These are phyloP conservation scores for Cytidiella melzeri DNA, from an alignment of 768 basidiomycete genomes.

Conservation along the genomic window DNA sequence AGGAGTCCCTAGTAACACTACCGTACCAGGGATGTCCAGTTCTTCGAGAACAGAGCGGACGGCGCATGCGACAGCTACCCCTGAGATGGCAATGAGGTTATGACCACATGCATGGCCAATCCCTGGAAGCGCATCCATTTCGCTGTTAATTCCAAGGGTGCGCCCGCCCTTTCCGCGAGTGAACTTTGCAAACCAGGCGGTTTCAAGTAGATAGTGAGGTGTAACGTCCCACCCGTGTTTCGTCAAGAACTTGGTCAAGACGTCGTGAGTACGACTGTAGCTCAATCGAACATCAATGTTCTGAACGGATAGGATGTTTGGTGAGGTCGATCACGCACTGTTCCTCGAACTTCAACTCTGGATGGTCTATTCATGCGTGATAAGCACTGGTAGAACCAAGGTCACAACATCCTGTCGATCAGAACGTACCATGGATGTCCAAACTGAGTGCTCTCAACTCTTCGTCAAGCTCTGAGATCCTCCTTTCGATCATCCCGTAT, in stretches of 20 bases:
- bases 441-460: conserved; percentile 58
- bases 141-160: conserved; percentile 78
- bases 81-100: conserved; percentile 73
- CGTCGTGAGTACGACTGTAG: conserved; percentile 63
- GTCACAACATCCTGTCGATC: neutral
- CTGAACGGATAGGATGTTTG: too few species aligned
- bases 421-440: conserved; percentile 59
- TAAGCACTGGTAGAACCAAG: neutral
- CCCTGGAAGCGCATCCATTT: conserved; percentile 43
- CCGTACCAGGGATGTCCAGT: conserved; percentile 57
- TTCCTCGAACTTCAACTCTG: conserved; percentile 66
- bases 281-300: too few species aligned
- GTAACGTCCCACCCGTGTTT: conserved; percentile 60
- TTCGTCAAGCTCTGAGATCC: conserved; percentile 43
- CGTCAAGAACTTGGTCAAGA: conserved; percentile 59
- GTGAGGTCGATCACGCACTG: conserved; percentile 31
- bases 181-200: conserved; percentile 72
- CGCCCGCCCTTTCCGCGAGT: conserved; percentile 61
- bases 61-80: conserved; percentile 67
- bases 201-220: conserved; percentile 55
- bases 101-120: conserved; percentile 73
- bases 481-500: conserved; percentile 51
- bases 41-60: conserved; percentile 56
- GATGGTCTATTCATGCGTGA: conserved; percentile 43
- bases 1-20: conserved; percentile 76